A percentile compares a stretch with the other conserved stretches of the same genome.
These are phyloP conservation scores for Acrocalymma vagum DNA, from an alignment of 2,329 filamentous ascomycete species.

Conservation along the genomic window DNA sequence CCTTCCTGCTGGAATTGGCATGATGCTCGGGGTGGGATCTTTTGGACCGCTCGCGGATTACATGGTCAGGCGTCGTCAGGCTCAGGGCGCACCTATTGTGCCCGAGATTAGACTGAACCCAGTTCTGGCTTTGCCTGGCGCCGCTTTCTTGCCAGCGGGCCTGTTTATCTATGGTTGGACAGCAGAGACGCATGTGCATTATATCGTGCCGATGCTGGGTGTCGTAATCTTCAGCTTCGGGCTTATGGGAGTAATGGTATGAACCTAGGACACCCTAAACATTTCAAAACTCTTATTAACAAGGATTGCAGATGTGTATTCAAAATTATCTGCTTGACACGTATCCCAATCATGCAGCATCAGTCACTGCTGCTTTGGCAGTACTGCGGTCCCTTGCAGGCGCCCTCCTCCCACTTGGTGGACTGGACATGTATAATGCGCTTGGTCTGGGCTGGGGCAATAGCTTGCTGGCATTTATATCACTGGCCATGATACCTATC, in stretches of 20 bases:
- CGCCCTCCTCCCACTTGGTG: conserved; percentile 32
- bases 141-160: too few relatives aligned
- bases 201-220: conserved; percentile 56
- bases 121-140: too few relatives aligned
- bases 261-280: too few relatives aligned
- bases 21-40: conserved; percentile 31
- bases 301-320: too few relatives aligned
- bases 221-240: conserved; percentile 19
- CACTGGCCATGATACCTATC: conserved; percentile 72
- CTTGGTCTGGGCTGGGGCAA: conserved; percentile 37
- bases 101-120: conserved; percentile 25
- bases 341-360: conserved; percentile 36
- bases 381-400: conserved; percentile 25
- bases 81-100: too few relatives aligned
- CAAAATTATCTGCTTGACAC: conserved; percentile 45
- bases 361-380: conserved; percentile 42
- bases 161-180: conserved; percentile 62
- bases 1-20: conserved; percentile 69
- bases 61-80: conserved; percentile 7
- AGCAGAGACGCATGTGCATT: conserved; percentile 59
- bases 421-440: conserved; percentile 19
- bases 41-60: conserved; percentile 14
- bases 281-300: too few relatives aligned
- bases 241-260: conserved; percentile 29
- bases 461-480: conserved; percentile 72